Evolutionary conservation across 768 basidiomycete genomes (phyloP), one percentile per base, ranked within the genome.

Genomic region (Cystofilobasidium capitatum): DNA sequence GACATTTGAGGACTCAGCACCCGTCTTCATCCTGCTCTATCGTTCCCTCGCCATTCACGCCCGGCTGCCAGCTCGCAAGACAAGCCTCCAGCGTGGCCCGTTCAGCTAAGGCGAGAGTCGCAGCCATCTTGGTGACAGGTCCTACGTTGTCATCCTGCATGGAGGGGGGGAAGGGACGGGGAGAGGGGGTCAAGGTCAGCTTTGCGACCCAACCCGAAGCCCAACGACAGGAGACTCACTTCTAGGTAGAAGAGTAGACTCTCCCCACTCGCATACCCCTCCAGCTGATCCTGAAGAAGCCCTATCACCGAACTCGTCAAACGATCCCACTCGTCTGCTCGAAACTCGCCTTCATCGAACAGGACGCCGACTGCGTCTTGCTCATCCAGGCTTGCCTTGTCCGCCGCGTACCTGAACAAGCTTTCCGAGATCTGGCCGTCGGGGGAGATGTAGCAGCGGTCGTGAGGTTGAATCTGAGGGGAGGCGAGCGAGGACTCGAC

Each of bases 81-180:
- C 66, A 68, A 12, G 54, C 66, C 12, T 68, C 66, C 31, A 68
- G 22, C 31, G 62, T 68, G 13, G 60, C 61, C 16, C 60, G 51
- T 42, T 68, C 66, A 0, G 49, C 66, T 10, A 68, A 33, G 1
- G 61, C 61, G 7, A 68, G n/a, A 3, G 54, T 68, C 1, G 66
- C 66, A 16, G 66, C 66, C 66, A 68, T 62, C 39, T 47, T 51
- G 7, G 31, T 12, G 2, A 67, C 16, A 1, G 47, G 66, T 14
- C 66, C 54, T 5, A 5, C 22, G 0, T 3, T 1, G 0, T 37
- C 61, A 22, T 68, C 61, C 66, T 68, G 39, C 10, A 2, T 16
- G 26, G n/a, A 17, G 36, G 17, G 5, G 1, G 26, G 9, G 17
- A 24, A 39, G 26, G 26, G 24, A n/a, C 37, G 24, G 39, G 1